A percentile compares a stretch with the other conserved stretches of the same genome.
Evolutionary conservation across 2,329 filamentous ascomycete species (phyloP).

Genomic region (Fusarium palustre): DNA sequence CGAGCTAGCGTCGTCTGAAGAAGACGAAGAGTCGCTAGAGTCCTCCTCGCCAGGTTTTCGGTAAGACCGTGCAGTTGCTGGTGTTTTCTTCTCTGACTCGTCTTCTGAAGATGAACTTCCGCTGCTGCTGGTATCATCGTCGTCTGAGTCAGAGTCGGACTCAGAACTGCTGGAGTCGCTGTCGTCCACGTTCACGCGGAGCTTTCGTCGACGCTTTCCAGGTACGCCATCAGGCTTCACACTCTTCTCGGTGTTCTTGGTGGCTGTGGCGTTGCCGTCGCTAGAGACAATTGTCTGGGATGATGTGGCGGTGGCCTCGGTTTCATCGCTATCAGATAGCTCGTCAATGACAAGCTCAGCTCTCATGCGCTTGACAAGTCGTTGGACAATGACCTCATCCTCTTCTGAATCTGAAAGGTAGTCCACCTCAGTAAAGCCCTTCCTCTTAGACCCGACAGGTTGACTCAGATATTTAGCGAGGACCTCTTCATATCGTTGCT

Average conservation of each 20-base stretch:
- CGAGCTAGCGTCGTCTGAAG: constrained; percentile 51
- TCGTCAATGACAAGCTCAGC: constrained; percentile 69
- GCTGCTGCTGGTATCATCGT: constrained; percentile 51
- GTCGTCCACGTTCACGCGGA: constrained; percentile 60
- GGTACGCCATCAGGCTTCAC: constrained; percentile 58
- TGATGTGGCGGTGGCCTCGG: constrained; percentile 50
- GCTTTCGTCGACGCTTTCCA: constrained; percentile 65
- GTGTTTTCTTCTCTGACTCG: constrained; percentile 48
- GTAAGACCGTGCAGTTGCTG: constrained; percentile 42
- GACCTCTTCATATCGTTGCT: constrained; percentile 66
- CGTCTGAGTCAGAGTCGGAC: constrained; percentile 51
- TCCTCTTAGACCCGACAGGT: constrained; percentile 57
- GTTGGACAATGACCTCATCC: constrained; percentile 62
- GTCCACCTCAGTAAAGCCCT: constrained; percentile 65
- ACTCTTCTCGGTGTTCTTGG: constrained; percentile 53
- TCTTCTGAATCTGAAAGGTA: constrained; percentile 64
- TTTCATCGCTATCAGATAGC: constrained; percentile 63
- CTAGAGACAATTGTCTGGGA: constrained; percentile 48
- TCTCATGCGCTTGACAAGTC: constrained; percentile 72
- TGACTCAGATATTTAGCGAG: constrained; percentile 61
- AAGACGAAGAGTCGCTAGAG: constrained; percentile 49
- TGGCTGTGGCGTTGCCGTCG: constrained; percentile 44
- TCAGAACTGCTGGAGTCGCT: constrained; percentile 54
- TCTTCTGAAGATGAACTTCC: constrained; percentile 52
- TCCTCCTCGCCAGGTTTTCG: constrained; percentile 47